A percentile compares a stretch with the other conserved stretches of the same genome.
Evolutionary conservation across 768 basidiomycete genomes (phyloP).

Genomic region (Suillus hirtellus): DNA sequence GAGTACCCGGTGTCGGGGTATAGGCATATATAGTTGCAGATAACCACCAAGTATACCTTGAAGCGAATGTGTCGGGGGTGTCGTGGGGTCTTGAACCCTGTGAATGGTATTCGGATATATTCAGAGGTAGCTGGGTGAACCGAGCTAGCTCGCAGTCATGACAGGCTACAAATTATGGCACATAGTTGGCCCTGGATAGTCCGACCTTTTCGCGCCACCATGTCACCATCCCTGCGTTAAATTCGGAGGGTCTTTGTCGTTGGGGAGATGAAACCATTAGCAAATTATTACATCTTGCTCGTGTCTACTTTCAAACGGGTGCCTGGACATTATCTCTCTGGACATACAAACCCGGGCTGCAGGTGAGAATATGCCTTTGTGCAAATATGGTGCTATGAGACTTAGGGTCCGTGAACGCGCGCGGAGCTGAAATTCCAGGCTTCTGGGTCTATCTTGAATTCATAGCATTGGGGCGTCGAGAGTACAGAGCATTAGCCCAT

Average conservation of each 20-base stretch:
- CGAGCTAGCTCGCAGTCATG: too few species aligned
- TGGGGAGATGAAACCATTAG: conserved; percentile 4
- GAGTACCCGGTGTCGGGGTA: too few species aligned
- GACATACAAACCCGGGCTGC: not conserved
- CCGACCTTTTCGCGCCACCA: conserved; percentile 7
- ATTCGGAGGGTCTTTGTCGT: conserved; percentile 2
- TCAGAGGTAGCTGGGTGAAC: too few species aligned
- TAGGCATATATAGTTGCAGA: too few species aligned
- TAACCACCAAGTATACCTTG: too few species aligned
- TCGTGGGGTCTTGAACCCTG: not conserved
- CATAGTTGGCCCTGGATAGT: not conserved
- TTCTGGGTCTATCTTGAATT: conserved; percentile 2
- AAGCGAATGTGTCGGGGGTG: too few species aligned
- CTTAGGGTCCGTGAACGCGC: not conserved
- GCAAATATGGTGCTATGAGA: conserved; percentile 10
- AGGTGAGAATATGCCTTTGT: not conserved
- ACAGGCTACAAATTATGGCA: not conserved
- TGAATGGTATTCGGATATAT: not conserved
- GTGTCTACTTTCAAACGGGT: conserved; percentile 3
- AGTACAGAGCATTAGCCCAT: not conserved
- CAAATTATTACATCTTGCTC: conserved; percentile 2
- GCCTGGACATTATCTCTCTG: conserved; percentile 3
- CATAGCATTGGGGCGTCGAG: not conserved
- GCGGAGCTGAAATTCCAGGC: conserved; percentile 3
- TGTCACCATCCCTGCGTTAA: not conserved